These are phyloP conservation scores for Oryza meridionalis DNA, from an alignment of 176 grass and related monocot genomes.

Conservation along the genomic window DNA sequence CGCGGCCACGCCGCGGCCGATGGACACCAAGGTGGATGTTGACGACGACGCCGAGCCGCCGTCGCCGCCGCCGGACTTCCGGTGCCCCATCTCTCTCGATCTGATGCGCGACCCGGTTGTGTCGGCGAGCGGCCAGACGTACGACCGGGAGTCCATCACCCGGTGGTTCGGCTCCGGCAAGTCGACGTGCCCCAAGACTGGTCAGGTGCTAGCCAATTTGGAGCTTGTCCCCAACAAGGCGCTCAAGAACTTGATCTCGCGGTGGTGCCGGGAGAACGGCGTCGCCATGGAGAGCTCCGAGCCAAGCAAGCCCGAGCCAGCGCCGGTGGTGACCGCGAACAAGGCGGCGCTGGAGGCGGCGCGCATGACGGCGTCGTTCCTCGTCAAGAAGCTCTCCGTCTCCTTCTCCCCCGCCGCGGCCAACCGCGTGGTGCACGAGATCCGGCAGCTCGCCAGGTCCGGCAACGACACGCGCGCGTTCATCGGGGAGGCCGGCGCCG, in stretches of 20 bases:
- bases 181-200: slow-evolving; percentile 87
- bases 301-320: slow-evolving; percentile 40
- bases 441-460: slow-evolving; percentile 77
- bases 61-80: slow-evolving; percentile 70
- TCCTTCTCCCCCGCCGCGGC: slow-evolving; percentile 54
- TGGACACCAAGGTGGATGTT: slow-evolving; percentile 48
- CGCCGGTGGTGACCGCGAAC: slow-evolving; percentile 51
- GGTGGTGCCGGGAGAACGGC: slow-evolving; percentile 90
- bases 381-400: slow-evolving; percentile 73
- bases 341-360: slow-evolving; percentile 92
- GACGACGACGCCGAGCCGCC: slow-evolving; percentile 44
- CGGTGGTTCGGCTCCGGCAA: slow-evolving; percentile 85
- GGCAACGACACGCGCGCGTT: slow-evolving; percentile 73
- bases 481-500: slow-evolving; percentile 79
- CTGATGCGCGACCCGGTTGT: slow-evolving; percentile 83
- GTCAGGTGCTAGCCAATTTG: slow-evolving; percentile 57
- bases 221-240: slow-evolving; percentile 80
- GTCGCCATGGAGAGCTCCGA: slow-evolving; percentile 60
- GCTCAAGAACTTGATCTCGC: slow-evolving; percentile 84
- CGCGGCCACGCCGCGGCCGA: slow-evolving; percentile 62
- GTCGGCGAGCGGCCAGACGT: slow-evolving; percentile 80
- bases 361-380: slow-evolving; percentile 88
- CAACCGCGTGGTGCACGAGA: slow-evolving; percentile 83
- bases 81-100: slow-evolving; percentile 93
- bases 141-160: slow-evolving; percentile 84